These are phyloP conservation scores for Phytophthora boehmeriae DNA, from an alignment of 352 stramenopile genomes.

Conservation along the genomic window DNA sequence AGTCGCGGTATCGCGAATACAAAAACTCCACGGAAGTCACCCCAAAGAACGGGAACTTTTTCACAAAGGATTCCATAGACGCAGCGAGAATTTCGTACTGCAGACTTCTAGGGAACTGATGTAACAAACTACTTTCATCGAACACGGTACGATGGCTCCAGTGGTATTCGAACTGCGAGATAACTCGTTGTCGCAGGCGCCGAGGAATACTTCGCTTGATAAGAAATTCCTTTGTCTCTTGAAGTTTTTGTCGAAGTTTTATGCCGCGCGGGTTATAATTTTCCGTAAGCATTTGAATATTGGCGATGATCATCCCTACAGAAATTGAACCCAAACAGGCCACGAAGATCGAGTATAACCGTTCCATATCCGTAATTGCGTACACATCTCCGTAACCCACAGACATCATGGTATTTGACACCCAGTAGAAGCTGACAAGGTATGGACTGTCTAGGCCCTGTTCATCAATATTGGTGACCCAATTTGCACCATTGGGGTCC, in stretches of 20 bases:
- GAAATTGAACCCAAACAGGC: slow-evolving; percentile 84
- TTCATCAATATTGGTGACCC: slow-evolving; percentile 60
- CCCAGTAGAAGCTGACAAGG: slow-evolving; percentile 92
- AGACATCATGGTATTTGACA: slow-evolving; percentile 94
- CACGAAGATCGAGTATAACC: slow-evolving; percentile 87
- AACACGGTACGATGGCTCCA: slow-evolving; percentile 78
- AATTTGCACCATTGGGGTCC: slow-evolving; percentile 70
- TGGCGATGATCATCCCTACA: slow-evolving; percentile 93
- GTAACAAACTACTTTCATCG: slow-evolving; percentile 69
- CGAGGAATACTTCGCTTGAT: slow-evolving; percentile 70
- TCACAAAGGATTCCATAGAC: slow-evolving; percentile 80
- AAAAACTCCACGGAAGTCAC: slow-evolving; percentile 78
- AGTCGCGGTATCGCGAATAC: slow-evolving; percentile 66
- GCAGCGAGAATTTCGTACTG: slow-evolving; percentile 83
- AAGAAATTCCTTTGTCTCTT: slow-evolving; percentile 85
- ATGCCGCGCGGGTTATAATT: slow-evolving; percentile 87
- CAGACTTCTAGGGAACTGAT: slow-evolving; percentile 69
- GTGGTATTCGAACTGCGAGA: slow-evolving; percentile 86
- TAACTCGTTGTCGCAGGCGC: slow-evolving; percentile 64
- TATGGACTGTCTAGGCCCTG: slow-evolving; percentile 74
- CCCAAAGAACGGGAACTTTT: slow-evolving; percentile 79
- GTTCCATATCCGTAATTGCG: slow-evolving; percentile 76
- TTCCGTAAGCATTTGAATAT: slow-evolving; percentile 92
- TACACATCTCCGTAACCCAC: slow-evolving; percentile 93
- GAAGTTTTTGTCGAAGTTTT: slow-evolving; percentile 73